Percentiles rank a stretch among this genome's conserved stretches.
Evolutionary conservation across 257 asterid species (phyloP).

Genomic region (Voacanga thouarsii): DNA sequence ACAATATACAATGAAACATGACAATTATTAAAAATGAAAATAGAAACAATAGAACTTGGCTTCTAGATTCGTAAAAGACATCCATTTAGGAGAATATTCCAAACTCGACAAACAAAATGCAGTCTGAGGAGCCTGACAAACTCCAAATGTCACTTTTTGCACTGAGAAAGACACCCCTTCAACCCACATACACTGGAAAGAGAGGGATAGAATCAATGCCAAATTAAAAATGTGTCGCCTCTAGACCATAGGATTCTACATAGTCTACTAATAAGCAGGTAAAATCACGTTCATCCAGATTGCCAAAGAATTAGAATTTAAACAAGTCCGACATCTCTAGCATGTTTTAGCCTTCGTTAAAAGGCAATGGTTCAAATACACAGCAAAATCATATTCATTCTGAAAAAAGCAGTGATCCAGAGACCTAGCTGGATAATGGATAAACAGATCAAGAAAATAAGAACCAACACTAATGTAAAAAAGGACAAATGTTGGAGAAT

Average conservation of each 20-base stretch:
- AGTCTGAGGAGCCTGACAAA: constrained; percentile 48
- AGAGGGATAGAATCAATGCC: constrained; percentile 20
- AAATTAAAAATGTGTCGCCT: not conserved
- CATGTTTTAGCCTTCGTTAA: not conserved
- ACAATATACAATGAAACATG: too few relatives aligned
- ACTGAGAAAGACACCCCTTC: constrained; percentile 20
- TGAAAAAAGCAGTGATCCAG: not conserved
- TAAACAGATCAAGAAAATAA: not conserved
- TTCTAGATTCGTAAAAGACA: not conserved
- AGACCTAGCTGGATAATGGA: not conserved
- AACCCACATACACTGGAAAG: constrained; percentile 25
- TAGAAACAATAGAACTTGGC: not conserved
- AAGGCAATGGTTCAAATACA: not conserved
- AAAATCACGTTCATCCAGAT: not conserved
- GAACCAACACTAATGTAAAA: not conserved
- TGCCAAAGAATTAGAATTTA: not conserved
- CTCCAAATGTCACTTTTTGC: constrained; percentile 32
- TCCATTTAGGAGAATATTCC: constrained; percentile 38
- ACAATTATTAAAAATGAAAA: not conserved
- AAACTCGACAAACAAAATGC: constrained; percentile 42
- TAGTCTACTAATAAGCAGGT: too few relatives aligned
- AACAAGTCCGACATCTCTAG: not conserved
- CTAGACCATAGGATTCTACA: not conserved
- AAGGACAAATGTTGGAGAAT: constrained; percentile 30
- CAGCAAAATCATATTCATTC: not conserved